A percentile compares a stretch with the other conserved stretches of the same genome.
Evolutionary conservation across 1,284 basidiomycete species (phyloP).

Genomic region (Leccinum proliferum): DNA sequence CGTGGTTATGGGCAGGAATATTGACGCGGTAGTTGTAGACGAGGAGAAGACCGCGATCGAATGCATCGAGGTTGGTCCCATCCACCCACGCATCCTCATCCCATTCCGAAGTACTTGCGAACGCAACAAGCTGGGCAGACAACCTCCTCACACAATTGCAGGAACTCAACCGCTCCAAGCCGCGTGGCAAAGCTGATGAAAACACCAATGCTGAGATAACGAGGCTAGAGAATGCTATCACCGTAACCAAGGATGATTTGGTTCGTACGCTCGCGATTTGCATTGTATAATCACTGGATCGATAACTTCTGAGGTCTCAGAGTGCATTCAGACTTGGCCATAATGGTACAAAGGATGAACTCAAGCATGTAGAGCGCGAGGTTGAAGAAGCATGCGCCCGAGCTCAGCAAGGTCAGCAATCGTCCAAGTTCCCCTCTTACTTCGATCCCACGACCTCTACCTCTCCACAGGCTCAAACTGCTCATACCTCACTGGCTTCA

Average conservation of each 20-base stretch:
- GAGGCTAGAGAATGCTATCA: slow-evolving; percentile 71
- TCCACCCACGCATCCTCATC: slow-evolving; percentile 3
- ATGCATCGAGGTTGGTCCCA: slow-evolving; percentile 80
- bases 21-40: slow-evolving; percentile 95
- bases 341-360: slow-evolving; percentile 71
- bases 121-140: slow-evolving; percentile 90
- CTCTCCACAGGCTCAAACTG: slow-evolving; percentile 44
- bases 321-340: slow-evolving; percentile 63
- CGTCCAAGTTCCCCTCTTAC: background rate
- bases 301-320: slow-evolving; percentile 27
- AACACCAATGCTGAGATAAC: slow-evolving; percentile 71
- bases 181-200: slow-evolving; percentile 80
- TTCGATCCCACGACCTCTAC: background rate
- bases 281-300: background rate
- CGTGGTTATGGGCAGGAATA: slow-evolving; percentile 92
- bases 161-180: slow-evolving; percentile 79
- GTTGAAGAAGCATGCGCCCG: slow-evolving; percentile 60
- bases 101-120: slow-evolving; percentile 73
- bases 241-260: slow-evolving; percentile 78
- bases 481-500: slow-evolving; percentile 47
- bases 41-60: slow-evolving; percentile 96
- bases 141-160: slow-evolving; percentile 73
- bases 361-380: slow-evolving; percentile 71
- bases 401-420: slow-evolving; percentile 56
- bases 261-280: slow-evolving; percentile 37